Evolutionary conservation across 805 yeast species (phyloP).

Genomic region (Hanseniaspora opuntiae): DNA sequence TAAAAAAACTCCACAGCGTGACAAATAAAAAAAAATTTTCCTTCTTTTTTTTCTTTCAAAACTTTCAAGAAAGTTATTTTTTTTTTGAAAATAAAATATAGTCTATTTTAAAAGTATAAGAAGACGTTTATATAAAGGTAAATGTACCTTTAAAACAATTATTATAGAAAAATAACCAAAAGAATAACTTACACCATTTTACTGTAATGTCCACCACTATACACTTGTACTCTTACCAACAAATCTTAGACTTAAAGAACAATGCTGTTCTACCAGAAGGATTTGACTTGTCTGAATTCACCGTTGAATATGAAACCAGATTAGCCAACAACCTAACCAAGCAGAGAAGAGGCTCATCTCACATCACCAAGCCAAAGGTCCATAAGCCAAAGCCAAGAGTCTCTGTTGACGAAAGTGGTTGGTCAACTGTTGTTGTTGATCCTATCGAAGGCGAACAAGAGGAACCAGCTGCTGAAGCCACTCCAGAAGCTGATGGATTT

Average conservation of each 20-base stretch:
- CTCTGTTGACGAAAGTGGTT: constrained; percentile 63
- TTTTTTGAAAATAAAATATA: no score
- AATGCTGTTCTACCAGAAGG: constrained; percentile 48
- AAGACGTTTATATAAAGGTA: no score
- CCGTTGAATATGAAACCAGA: constrained; percentile 27
- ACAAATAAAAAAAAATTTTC: no score
- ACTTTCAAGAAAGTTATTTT: no score
- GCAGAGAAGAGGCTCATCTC: constrained; percentile 51
- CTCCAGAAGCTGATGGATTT: neutral
- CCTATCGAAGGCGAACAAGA: constrained; percentile 22
- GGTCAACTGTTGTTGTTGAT: constrained; percentile 49
- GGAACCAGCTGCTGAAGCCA: constrained; percentile 22
- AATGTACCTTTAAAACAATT: no score
- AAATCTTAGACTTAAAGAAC: constrained; percentile 45
- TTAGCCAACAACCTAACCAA: constrained; percentile 28
- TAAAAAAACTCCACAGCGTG: no score
- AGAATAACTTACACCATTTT: neutral
- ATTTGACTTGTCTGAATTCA: constrained; percentile 51
- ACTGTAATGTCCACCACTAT: constrained; percentile 16
- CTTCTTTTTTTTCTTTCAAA: no score
- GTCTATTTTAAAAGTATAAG: no score
- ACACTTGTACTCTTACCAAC: constrained; percentile 49
- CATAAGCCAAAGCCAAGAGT: constrained; percentile 41
- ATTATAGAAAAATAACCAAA: no score
- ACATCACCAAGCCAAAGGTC: constrained; percentile 37